Conservation (phyloP, 2,329 filamentous ascomycete species). For the Paradendryphiella salina region DNA sequence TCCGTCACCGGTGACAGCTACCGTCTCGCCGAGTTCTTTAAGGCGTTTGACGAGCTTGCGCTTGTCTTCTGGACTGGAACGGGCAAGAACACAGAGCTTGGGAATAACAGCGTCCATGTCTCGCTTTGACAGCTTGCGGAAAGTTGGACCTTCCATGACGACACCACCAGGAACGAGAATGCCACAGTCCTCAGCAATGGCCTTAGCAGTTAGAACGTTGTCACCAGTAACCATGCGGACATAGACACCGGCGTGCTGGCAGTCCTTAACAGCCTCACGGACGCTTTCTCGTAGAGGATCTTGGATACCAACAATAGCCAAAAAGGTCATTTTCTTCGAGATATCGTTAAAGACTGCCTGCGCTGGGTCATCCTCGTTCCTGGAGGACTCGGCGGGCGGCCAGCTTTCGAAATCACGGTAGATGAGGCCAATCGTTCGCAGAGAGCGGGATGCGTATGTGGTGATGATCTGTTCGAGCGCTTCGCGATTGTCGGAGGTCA, state of each 20-base stretch:
- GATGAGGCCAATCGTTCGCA: slow-evolving; percentile 81
- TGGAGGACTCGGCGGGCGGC: slow-evolving; percentile 68
- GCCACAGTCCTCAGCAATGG: slow-evolving; percentile 77
- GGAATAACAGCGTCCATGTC: slow-evolving; percentile 62
- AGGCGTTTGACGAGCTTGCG: slow-evolving; percentile 65
- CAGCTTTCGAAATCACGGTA: slow-evolving; percentile 82
- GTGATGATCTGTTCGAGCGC: slow-evolving; percentile 70
- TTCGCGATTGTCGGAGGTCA: slow-evolving; percentile 62
- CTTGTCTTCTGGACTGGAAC: slow-evolving; percentile 72
- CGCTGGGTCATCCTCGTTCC: slow-evolving; percentile 62
- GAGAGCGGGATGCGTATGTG: slow-evolving; percentile 75
- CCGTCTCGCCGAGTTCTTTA: slow-evolving; percentile 71
- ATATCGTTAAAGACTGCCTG: slow-evolving; percentile 69
- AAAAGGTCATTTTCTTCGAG: slow-evolving; percentile 72
- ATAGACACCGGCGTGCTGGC: slow-evolving; percentile 74
- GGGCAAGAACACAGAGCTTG: slow-evolving; percentile 67
- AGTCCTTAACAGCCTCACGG: slow-evolving; percentile 70
- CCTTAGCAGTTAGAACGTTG: slow-evolving; percentile 76
- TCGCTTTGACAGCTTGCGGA: slow-evolving; percentile 69
- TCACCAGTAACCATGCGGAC: slow-evolving; percentile 87
- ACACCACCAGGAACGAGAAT: slow-evolving; percentile 71
- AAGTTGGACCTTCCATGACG: slow-evolving; percentile 77
- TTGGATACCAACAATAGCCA: slow-evolving; percentile 77
- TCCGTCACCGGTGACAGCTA: slow-evolving; percentile 81
- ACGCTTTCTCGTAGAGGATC: slow-evolving; percentile 77